These are phyloP conservation scores for Striga hermonthica DNA, from an alignment of 305 asterid species.

Conservation along the genomic window DNA sequence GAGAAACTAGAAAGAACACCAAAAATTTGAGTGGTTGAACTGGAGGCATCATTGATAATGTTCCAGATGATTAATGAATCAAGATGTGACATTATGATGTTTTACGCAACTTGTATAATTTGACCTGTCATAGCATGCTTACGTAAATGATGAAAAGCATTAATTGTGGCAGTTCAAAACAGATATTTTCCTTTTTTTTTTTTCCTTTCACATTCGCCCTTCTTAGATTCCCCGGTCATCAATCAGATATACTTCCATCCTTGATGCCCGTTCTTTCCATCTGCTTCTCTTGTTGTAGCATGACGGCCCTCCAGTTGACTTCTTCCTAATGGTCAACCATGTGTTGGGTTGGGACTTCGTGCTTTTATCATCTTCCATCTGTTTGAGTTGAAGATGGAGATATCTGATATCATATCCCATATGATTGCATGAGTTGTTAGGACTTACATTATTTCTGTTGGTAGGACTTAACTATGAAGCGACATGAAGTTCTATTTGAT, in stretches of 20 bases:
- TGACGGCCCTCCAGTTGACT: not conserved
- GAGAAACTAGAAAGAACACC: too few species aligned
- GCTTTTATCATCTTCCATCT: slow-evolving; percentile 2
- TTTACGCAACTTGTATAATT: slow-evolving; percentile 3
- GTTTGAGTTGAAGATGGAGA: slow-evolving; percentile 12
- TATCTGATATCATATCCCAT: not conserved
- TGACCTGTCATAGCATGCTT: not conserved
- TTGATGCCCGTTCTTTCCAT: slow-evolving; percentile 2
- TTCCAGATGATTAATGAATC: slow-evolving; percentile 22
- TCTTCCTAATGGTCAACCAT: slow-evolving; percentile 21
- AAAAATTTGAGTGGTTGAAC: not conserved
- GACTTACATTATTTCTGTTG: not conserved
- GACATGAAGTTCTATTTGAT: slow-evolving; percentile 4
- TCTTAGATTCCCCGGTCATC: slow-evolving; percentile 7
- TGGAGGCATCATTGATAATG: slow-evolving; percentile 11
- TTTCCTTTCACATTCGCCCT: slow-evolving; percentile 1
- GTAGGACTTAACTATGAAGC: not conserved
- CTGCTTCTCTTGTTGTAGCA: slow-evolving; percentile 8
- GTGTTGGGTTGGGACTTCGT: slow-evolving; percentile 17
- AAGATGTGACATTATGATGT: slow-evolving; percentile 5
- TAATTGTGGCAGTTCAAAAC: slow-evolving; percentile 5
- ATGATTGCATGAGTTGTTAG: slow-evolving; percentile 12
- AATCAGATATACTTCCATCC: slow-evolving; percentile 12
- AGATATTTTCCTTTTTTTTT: slow-evolving; percentile 7
- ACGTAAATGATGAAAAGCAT: slow-evolving; percentile 19